Conservation (phyloP, 177 flowering plant genomes). For the Vitis hybrid region DNA sequence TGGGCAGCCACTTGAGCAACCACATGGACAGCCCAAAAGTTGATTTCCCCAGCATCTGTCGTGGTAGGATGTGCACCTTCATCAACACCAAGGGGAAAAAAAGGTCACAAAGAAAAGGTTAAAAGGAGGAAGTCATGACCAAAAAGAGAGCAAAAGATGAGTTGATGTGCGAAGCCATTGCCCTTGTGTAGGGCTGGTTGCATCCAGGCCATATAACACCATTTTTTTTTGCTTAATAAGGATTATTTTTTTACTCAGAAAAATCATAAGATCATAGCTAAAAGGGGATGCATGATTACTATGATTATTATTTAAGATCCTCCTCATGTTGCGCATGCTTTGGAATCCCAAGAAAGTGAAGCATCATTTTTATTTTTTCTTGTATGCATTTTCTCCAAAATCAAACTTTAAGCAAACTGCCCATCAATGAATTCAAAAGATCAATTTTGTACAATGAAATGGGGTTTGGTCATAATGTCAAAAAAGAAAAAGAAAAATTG, state of each 20-base stretch:
- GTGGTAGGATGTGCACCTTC: slow-evolving; percentile 93
- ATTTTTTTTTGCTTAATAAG: slow-evolving; percentile 2
- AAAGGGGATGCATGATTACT: slow-evolving; percentile 21
- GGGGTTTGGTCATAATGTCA: too few relatives aligned
- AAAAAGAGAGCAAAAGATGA: slow-evolving; percentile 18
- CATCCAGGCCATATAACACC: slow-evolving; percentile 9
- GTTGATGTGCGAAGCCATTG: slow-evolving; percentile 11
- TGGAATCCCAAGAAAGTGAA: slow-evolving; percentile 49
- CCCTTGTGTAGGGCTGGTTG: slow-evolving; percentile 16
- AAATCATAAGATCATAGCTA: slow-evolving; percentile 1
- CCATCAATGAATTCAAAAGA: too few relatives aligned
- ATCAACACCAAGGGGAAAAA: slow-evolving; percentile 3
- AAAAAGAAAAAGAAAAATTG: too few relatives aligned
- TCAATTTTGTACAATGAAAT: too few relatives aligned
- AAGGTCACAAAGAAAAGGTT: background rate
- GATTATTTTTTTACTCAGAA: background rate
- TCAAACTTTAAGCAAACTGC: slow-evolving; percentile 1
- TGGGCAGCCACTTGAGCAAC: slow-evolving; percentile 92
- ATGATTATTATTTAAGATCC: slow-evolving; percentile 19
- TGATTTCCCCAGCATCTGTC: slow-evolving; percentile 91
- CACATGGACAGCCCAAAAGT: slow-evolving; percentile 98
- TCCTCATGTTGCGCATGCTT: slow-evolving; percentile 39
- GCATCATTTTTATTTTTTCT: slow-evolving; percentile 7
- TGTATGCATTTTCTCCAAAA: background rate
- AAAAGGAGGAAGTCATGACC: slow-evolving; percentile 2